Evolutionary conservation across 768 basidiomycete species (phyloP), one percentile per base, ranked within the genome.

Genomic region (Leccinum sublutescens): DNA sequence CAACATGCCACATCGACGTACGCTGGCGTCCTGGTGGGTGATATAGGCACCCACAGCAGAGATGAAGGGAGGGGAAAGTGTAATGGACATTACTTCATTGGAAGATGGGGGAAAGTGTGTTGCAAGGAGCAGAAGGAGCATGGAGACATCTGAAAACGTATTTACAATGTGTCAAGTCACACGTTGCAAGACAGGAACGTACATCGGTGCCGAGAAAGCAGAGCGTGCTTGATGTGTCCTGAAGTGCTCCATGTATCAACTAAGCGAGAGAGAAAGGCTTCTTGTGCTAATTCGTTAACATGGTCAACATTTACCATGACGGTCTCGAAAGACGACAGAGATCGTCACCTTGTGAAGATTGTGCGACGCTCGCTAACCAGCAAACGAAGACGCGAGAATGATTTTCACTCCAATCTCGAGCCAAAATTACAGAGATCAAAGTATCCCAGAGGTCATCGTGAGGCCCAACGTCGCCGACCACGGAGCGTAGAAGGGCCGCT

Each of bases 1-100:
- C 34, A 98, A 81, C 94, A 99, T 96, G 3, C 97, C 97, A 64
- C 93, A 90, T 25, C 87, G 82, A 4, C 96, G 87, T 19, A 97
- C 81, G 4, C 85, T 79, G 1, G 78, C 74, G 55, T 96, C 93
- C 6, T 86, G 74, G 72, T 96, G 93, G 1, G 80, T 80, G 49
- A 99, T 85, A 67, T 97, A 98, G 5, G 75, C 73, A 6, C 87
- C 83, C 50, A 97, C 79, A 12, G 84, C 84, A 21, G 77, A 75
- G 61, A 98, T 80, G 67, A 98, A 88, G 1, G 77, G 58, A 5
- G 85, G 76, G 12, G 83, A 85, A 31, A 81, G 71, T 2, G 84
- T 79, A 4, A 89, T 71, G 9, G 76, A 72, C 34, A 73, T 66
- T 12, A 86, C 62, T 29, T 76, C 67, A 1, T 76, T 68, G 15